Evolutionary conservation across 2,329 filamentous ascomycete species (phyloP).

Genomic region (Ophiostoma novo-ulmi): DNA sequence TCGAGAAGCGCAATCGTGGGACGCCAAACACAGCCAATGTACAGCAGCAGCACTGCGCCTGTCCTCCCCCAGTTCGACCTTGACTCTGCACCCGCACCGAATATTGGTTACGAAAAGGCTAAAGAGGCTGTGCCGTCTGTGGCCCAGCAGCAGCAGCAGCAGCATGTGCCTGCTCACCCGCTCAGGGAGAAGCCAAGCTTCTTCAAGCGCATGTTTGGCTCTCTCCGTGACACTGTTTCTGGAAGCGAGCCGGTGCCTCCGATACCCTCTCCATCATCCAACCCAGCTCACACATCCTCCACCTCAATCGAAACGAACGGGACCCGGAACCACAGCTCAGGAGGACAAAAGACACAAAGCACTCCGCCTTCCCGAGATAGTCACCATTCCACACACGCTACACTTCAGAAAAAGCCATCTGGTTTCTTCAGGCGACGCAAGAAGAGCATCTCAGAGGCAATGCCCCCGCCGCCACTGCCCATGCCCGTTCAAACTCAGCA

Average conservation of each 20-base stretch:
- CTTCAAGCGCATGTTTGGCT: slow-evolving; percentile 87
- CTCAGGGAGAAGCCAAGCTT: slow-evolving; percentile 69
- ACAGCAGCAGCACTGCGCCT: slow-evolving; percentile 30
- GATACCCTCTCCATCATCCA: slow-evolving; percentile 24
- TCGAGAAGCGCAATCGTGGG: slow-evolving; percentile 44
- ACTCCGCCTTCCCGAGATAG: slow-evolving; percentile 50
- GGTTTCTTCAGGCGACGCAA: slow-evolving; percentile 93
- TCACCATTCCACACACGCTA: slow-evolving; percentile 42
- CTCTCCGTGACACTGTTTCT: slow-evolving; percentile 50
- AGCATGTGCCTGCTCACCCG: slow-evolving; percentile 19
- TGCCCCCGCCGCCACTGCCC: slow-evolving; percentile 54
- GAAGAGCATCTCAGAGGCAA: slow-evolving; percentile 71
- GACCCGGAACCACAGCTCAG: slow-evolving; percentile 41
- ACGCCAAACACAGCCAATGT: slow-evolving; percentile 32
- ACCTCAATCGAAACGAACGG: slow-evolving; percentile 33
- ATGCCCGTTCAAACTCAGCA: slow-evolving; percentile 29
- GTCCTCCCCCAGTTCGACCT: slow-evolving; percentile 35
- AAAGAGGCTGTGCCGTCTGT: slow-evolving; percentile 46
- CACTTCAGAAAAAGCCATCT: slow-evolving; percentile 81
- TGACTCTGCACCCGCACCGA: slow-evolving; percentile 54
- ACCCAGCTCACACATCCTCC: slow-evolving; percentile 35
- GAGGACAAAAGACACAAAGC: slow-evolving; percentile 45
- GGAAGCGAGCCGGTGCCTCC: slow-evolving; percentile 24
- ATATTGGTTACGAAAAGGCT: slow-evolving; percentile 55
- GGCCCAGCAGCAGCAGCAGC: slow-evolving; percentile 26